These are phyloP conservation scores for Cicer pinnatifidum DNA, from an alignment of 306 rosid genomes.

Conservation along the genomic window DNA sequence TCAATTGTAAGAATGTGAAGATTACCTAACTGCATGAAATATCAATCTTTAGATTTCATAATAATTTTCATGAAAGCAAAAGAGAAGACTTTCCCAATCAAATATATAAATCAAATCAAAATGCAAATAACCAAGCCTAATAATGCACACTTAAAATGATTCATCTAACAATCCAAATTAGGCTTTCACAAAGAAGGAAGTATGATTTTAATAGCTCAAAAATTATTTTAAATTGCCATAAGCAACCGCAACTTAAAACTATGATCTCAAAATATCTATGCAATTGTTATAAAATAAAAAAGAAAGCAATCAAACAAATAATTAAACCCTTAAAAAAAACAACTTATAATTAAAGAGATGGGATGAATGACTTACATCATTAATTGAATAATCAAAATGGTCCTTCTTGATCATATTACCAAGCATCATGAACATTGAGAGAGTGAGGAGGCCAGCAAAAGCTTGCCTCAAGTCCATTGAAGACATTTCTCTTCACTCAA, in stretches of 20 bases:
- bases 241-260: too few species aligned
- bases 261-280: neutral
- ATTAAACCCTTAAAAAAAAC: neutral
- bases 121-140: too few species aligned
- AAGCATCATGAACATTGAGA: conserved; percentile 57
- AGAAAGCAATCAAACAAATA: neutral
- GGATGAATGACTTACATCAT: conserved; percentile 43
- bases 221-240: too few species aligned
- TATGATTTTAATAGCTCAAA: neutral
- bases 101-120: too few species aligned
- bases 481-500: conserved; percentile 29
- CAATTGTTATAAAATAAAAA: neutral
- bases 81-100: too few species aligned
- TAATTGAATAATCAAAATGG: conserved; percentile 43
- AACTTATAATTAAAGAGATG: neutral
- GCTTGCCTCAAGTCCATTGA: conserved; percentile 52
- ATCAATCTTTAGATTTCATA: too few species aligned
- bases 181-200: neutral
- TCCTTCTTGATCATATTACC: conserved; percentile 58
- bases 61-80: too few species aligned
- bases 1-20: too few species aligned
- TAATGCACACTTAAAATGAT: too few species aligned
- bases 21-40: too few species aligned
- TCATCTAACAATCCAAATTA: too few species aligned
- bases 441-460: conserved; percentile 51